Base-by-base conservation (phyloP, 768 basidiomycete species). In the Hortiboletus campestris region DNA sequence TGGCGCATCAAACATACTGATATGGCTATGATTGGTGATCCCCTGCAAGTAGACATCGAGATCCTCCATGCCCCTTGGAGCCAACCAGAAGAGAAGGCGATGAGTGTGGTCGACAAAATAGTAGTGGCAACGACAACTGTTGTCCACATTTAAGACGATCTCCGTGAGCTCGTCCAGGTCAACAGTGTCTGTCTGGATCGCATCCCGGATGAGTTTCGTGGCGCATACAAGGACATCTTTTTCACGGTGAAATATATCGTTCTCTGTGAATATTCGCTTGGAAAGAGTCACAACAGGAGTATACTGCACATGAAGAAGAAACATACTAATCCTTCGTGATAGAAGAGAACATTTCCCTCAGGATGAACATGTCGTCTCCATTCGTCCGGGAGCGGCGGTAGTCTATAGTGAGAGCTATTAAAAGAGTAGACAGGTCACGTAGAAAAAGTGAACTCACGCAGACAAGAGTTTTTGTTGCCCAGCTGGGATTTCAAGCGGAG, bases 21-120 rank as follows among this genome's bases (percentile, higher is more conserved):
- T 60, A 11, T 62, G 61, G 14, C 28, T 48, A 17, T 20, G 36
- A 22, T 45, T 38, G 17, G 13, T 44, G n/a, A 56, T 17, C 22
- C 53, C 63, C 32, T 46, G 62, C 44, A 63, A 17, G 5, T 51
- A 25, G 16, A 28, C 49, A 22, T 7, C n/a, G 3, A 63, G 49
- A 0, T 42, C 19, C 6, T 38, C 38, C 19, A 36, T 20, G 12
- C 14, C 29, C 0, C 64, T 31, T 3, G 14, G 6, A 3, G 60
- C 44, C 16, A 63, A 25, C 62, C 62, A 63, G 22, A 64, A 64
- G 13, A 64, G 51, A 38, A 63, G 62, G 28, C 35, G 58, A 20
- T 60, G 10, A 7, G 17, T 45, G 34, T 63, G 63, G 48, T 63
- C 63, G 17, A 57, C 62, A 40, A 63, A 63, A 35, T 63, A 57